A percentile compares a stretch with the other conserved stretches of the same genome.
These are phyloP conservation scores for Colletotrichum navitas DNA, from an alignment of 2,329 filamentous ascomycete species.

Conservation along the genomic window DNA sequence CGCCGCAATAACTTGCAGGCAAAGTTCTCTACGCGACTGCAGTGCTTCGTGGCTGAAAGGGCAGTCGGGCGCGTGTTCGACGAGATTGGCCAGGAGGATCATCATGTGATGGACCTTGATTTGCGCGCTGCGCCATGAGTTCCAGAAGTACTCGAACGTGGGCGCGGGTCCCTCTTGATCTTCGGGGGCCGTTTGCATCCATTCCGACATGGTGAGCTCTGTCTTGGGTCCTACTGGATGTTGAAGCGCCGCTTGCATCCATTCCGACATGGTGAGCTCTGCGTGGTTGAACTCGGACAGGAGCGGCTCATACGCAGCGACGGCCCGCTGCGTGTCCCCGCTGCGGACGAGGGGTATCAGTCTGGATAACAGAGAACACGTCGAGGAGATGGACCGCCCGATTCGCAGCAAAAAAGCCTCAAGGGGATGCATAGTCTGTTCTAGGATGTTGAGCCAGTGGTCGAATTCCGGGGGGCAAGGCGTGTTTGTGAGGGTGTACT, in stretches of 20 bases:
- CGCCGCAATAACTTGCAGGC: constrained; percentile 46
- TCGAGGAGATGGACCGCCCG: constrained; percentile 19
- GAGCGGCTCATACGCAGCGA: constrained; percentile 32
- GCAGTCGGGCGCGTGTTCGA: constrained; percentile 49
- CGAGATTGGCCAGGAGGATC: constrained; percentile 51
- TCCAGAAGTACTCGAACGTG: constrained; percentile 48
- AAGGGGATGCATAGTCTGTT: constrained; percentile 14
- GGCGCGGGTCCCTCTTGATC: constrained; percentile 41
- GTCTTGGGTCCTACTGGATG: constrained; percentile 30
- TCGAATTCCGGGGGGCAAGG: constrained; percentile 53
- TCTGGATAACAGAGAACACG: constrained; percentile 29
- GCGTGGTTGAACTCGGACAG: constrained; percentile 47
- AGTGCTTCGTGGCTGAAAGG: constrained; percentile 46
- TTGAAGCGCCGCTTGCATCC: constrained; percentile 47
- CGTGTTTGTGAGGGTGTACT: constrained; percentile 50
- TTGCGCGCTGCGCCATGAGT: constrained; percentile 50
- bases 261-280: constrained; percentile 48
- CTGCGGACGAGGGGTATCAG: constrained; percentile 22
- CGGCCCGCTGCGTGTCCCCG: constrained; percentile 19
- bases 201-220: constrained; percentile 48
- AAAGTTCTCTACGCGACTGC: constrained; percentile 47
- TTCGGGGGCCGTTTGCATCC: constrained; percentile 47
- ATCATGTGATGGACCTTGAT: constrained; percentile 54
- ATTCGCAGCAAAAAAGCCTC: constrained; percentile 28
- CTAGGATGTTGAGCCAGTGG: constrained; percentile 52